phyloP scores from a whole-genome alignment of 2,329 filamentous ascomycete species.

The Neopestalotiopsis rosae region DNA sequence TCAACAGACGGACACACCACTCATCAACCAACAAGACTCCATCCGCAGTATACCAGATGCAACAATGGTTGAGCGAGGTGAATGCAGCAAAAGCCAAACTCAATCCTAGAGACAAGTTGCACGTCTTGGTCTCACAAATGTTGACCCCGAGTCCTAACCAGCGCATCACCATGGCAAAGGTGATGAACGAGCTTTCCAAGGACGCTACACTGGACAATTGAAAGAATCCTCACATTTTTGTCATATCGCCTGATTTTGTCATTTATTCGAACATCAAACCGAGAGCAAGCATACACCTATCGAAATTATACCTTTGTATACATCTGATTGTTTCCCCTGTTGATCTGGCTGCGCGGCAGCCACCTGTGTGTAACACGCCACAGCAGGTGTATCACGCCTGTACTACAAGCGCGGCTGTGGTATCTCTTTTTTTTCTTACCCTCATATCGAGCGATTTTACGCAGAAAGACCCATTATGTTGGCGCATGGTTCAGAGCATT shows the following conservation, averaged over 20 bases:
- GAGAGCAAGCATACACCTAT: neutral
- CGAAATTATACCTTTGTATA: neutral
- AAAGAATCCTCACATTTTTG: neutral
- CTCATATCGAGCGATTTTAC: neutral
- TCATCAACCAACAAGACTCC: conserved; percentile 27
- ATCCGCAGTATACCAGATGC: conserved; percentile 58
- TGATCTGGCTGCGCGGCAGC: neutral
- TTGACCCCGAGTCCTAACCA: conserved; percentile 55
- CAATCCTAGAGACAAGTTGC: conserved; percentile 52
- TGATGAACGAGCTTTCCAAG: conserved; percentile 49
- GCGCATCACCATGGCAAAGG: conserved; percentile 59
- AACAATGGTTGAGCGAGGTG: conserved; percentile 60
- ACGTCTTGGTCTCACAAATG: conserved; percentile 60
- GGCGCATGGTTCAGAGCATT: neutral
- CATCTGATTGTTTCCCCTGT: neutral
- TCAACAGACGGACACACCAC: conserved; percentile 48
- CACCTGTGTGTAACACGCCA: neutral
- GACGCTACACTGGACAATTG: conserved; percentile 34
- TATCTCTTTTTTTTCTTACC: neutral
- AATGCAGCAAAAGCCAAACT: conserved; percentile 52
- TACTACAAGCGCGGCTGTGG: neutral
- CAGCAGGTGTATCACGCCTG: neutral
- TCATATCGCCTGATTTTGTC: neutral
- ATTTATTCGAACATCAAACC: neutral
- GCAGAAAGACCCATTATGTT: neutral